Evolutionary conservation across 495 filamentous ascomycete genomes (phyloP), one percentile per base, ranked within the genome.

Genomic region (Geopyxis carbonaria): DNA sequence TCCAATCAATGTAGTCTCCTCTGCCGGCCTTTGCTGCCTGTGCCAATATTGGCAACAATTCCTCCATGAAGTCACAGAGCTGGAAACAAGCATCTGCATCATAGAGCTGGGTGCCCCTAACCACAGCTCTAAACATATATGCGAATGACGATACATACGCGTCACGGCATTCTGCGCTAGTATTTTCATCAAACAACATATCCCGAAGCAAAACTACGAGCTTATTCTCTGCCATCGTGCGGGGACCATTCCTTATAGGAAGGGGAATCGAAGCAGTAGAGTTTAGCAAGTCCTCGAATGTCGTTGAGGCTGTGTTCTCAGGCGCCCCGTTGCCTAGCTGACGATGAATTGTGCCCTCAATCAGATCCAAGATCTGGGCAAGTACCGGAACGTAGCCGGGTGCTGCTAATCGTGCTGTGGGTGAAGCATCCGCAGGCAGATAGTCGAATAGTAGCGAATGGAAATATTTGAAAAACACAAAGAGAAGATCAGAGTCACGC

Each of bases 21-120:
- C 27, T 34, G 22, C 40, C 38, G 18, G 41, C 7, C 29, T 35
- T 45, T 31, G 55, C 53, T 2, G 45, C 52, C 32, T 46, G 28
- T 2, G 47, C 39, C 32, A 56, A 45, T 19, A 56, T 56, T 18
- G 57, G 43, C 27, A 76, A 44, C 4, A 64, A 57, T 54, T 95
- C 85, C 55, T 95, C 84, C 21, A 93, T 64, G 42, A 95, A 85
- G 53, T 95, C 89, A 60, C 84, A 91, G 15, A 95, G 65, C 18
- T 83, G 75, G 50, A 89, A 93, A 56, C 89, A 94, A 11, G 84
- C 81, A 58, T 75, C 76, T 45, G 87, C 79, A 52, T 95, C 76
- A 50, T 76, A 95, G 13, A 81, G 59, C 0, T 84, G 89, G 1
- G 76, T 91, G 40, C 70, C 72, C 50, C 75, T 72, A 6, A 82